Evolutionary conservation across 805 yeast species (phyloP).

Genomic region (Hanseniaspora jakobsenii): DNA sequence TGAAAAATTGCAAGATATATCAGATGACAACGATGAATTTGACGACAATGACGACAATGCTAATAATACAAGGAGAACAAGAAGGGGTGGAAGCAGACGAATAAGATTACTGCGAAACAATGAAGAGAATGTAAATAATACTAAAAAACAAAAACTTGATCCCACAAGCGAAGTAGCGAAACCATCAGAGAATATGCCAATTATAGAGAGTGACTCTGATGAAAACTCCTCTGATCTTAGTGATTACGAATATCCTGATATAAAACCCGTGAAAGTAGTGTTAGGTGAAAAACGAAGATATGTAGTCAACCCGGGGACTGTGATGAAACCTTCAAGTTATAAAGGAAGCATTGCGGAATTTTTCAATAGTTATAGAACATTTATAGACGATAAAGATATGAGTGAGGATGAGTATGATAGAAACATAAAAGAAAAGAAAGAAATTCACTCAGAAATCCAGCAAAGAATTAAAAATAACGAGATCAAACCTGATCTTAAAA

Average conservation of each 20-base stretch:
- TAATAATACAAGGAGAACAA: too few species aligned
- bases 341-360: slow-evolving; percentile 31
- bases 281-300: slow-evolving; percentile 21
- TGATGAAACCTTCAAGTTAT: slow-evolving; percentile 35
- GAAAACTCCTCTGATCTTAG: slow-evolving; percentile 19
- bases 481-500: slow-evolving; percentile 1
- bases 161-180: too few species aligned
- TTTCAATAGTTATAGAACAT: slow-evolving; percentile 43
- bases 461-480: slow-evolving; percentile 18
- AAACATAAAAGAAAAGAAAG: slow-evolving; percentile 43
- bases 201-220: neutral
- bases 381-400: slow-evolving; percentile 45
- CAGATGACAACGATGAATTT: too few species aligned
- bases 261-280: slow-evolving; percentile 8
- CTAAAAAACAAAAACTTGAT: too few species aligned
- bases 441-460: slow-evolving; percentile 34
- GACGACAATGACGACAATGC: too few species aligned
- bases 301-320: slow-evolving; percentile 51
- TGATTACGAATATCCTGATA: slow-evolving; percentile 15
- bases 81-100: neutral
- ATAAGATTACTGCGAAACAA: neutral
- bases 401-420: slow-evolving; percentile 47
- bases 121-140: neutral
- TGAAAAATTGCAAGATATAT: neutral
- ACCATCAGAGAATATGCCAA: too few species aligned